Base-by-base conservation (phyloP, 441 rosid species). In the Euphorbia celastroides region DNA sequence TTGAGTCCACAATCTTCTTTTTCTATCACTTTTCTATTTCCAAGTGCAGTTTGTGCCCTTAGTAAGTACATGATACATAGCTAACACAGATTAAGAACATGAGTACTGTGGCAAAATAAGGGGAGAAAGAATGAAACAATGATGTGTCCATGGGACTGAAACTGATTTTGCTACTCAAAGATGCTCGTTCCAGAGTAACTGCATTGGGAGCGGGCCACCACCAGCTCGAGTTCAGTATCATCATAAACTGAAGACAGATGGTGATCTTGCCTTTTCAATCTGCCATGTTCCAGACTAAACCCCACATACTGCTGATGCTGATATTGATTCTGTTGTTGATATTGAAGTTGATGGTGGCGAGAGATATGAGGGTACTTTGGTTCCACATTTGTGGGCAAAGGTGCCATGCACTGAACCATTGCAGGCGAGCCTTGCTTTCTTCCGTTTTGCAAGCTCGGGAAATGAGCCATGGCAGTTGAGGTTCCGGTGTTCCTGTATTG, bases 181-280 rank as follows among this genome's bases (percentile, higher is more conserved):
- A 65, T 74, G 77, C 46, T 86, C 87, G 11, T 83, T 79, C 79
- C 90, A 93, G 63, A 86, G 91, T 62, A 85, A 57, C 46, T 84
- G 94, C 84, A 84, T 78, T 2, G 89, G 83, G 54, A 75, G 69
- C 36, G 86, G 70, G 50, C 81, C 64, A 26, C 82, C 75, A 31
- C 79, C 75, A 0, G 85, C 76, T 20, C 69, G n/a, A 70, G 68
- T 22, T 54, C 76, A 7, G 58, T 60, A 65, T 82, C 88, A 57
- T 85, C 90, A 61, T 60, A 77, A 27, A 75, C 70, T 50, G 80
- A 67, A 44, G 83, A 80, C 69, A 79, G 75, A 70, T 70, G 83
- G 71, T 66, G 80, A 63, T 82, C 93, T 66, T 81, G 87, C 74
- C 76, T 86, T 72, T 76, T 86, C 60, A 70, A 60, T 75, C 74